Evolutionary conservation across 164 flowering plant genomes (phyloP).

Genomic region (Annona squamosa): DNA sequence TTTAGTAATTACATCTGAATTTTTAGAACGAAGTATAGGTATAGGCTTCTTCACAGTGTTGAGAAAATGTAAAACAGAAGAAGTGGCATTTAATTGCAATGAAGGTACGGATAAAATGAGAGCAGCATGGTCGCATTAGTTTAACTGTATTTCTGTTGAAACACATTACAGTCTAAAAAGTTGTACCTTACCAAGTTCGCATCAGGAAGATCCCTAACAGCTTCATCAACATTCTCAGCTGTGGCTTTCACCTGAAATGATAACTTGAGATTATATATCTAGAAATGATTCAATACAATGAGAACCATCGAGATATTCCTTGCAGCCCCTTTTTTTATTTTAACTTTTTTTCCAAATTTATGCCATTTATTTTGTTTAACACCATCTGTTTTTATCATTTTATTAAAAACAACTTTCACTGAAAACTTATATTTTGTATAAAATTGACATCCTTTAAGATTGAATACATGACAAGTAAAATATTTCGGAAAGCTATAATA

Average conservation of each 20-base stretch:
- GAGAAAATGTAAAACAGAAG: not conserved
- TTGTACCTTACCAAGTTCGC: constrained; percentile 99
- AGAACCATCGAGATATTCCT: no score
- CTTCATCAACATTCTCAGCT: constrained; percentile 93
- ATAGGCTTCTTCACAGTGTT: not conserved
- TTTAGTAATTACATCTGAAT: not conserved
- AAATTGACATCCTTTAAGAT: no score
- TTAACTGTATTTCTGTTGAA: not conserved
- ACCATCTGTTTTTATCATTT: no score
- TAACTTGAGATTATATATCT: not conserved
- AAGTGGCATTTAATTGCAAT: not conserved
- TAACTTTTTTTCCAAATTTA: no score
- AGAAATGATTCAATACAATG: not conserved
- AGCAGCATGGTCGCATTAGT: not conserved
- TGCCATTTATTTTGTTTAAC: no score
- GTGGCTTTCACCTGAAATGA: constrained; percentile 83
- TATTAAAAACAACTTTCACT: no score
- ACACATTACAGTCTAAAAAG: constrained; percentile 23
- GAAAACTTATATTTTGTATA: no score
- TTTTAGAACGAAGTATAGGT: not conserved
- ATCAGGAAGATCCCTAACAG: constrained; percentile 98
- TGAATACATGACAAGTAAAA: no score
- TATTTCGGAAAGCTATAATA: no score
- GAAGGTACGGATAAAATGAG: not conserved
- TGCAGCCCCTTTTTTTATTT: no score